These are phyloP conservation scores for Shiraia sp. DNA, from an alignment of 2,329 filamentous ascomycete species.

Conservation along the genomic window DNA sequence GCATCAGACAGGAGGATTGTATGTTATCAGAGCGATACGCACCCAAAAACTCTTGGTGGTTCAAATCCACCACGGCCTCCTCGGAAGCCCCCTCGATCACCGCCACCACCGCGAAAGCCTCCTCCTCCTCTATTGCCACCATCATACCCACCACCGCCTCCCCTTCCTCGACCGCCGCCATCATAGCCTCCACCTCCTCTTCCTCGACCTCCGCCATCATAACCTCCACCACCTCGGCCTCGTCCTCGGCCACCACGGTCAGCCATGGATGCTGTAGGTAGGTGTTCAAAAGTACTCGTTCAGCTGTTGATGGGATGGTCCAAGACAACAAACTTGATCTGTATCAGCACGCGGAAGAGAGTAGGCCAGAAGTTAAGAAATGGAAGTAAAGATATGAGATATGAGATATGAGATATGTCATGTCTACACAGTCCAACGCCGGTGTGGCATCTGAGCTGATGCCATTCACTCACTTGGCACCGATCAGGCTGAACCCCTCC, in stretches of 20 bases:
- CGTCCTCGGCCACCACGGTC: conserved; percentile 23
- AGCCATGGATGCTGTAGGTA: conserved; percentile 27
- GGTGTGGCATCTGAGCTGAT: too few species aligned
- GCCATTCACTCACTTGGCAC: too few species aligned
- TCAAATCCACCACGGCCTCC: conserved; percentile 18
- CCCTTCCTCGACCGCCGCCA: conserved; percentile 20
- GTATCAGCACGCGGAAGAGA: too few species aligned
- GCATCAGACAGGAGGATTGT: background rate
- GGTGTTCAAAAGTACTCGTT: too few species aligned
- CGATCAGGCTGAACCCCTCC: too few species aligned
- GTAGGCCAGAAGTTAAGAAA: too few species aligned
- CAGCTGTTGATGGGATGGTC: too few species aligned
- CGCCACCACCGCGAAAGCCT: conserved; percentile 15
- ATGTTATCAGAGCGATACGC: conserved; percentile 3
- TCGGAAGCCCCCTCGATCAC: conserved; percentile 13
- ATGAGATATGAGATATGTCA: too few species aligned
- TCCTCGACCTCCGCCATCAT: conserved; percentile 18
- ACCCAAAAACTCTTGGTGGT: conserved; percentile 26
- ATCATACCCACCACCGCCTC: conserved; percentile 11
- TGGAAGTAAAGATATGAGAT: too few species aligned
- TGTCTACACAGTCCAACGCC: too few species aligned
- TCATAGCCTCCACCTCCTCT: conserved; percentile 17
- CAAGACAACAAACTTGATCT: too few species aligned
- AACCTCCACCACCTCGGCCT: conserved; percentile 26
- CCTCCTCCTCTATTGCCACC: conserved; percentile 15